Conservation (phyloP, 352 stramenopile genomes). For the Phytophthora pistaciae region DNA sequence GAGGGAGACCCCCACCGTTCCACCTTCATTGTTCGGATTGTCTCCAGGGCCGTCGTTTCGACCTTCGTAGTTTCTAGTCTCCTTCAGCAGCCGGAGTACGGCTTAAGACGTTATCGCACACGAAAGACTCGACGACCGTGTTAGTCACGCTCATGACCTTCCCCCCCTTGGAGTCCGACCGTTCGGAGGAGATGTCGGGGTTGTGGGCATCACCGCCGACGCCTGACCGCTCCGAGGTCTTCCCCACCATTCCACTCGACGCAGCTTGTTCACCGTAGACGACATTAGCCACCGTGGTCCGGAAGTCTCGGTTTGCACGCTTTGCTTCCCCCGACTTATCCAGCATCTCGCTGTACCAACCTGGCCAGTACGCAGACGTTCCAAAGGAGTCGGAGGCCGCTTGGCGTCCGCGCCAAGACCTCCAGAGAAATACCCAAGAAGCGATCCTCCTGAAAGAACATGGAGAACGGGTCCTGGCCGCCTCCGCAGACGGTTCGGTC, state of each 20-base stretch:
- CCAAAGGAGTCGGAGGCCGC: no score
- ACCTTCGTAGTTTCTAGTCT: background rate
- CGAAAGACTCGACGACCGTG: background rate
- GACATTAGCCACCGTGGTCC: background rate
- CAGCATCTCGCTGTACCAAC: background rate
- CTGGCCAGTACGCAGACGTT: slow-evolving; percentile 4
- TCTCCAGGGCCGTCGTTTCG: background rate
- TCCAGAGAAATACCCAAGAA: background rate
- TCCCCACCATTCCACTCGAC: background rate
- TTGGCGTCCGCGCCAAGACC: no score
- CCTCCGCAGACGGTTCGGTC: background rate
- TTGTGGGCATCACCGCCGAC: background rate
- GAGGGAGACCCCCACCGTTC: background rate
- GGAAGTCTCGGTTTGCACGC: slow-evolving; percentile 9
- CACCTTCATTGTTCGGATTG: background rate
- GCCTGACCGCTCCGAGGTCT: no score
- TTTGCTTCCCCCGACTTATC: background rate
- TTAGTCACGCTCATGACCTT: background rate
- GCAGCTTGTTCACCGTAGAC: background rate
- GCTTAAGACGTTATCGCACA: background rate
- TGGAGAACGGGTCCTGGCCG: no score
- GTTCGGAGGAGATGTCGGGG: no score
- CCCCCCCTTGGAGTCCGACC: no score
- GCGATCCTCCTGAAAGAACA: no score
- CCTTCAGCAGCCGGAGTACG: background rate